Evolutionary conservation across 2,329 filamentous ascomycete species (phyloP).

Genomic region (Aspergillus sp.): DNA sequence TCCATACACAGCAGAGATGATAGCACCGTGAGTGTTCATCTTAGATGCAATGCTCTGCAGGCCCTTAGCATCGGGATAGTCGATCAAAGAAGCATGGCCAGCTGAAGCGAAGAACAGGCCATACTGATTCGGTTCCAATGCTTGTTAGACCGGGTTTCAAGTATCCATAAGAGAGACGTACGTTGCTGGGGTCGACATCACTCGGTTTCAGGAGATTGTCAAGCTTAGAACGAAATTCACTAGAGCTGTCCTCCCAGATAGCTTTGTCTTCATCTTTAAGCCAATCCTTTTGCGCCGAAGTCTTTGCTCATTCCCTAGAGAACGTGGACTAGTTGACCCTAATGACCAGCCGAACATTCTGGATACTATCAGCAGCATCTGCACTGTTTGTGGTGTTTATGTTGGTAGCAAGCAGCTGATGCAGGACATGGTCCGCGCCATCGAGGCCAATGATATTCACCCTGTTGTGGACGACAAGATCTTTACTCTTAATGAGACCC

Average conservation of each 20-base stretch:
- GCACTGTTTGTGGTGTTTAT: slow-evolving; percentile 54
- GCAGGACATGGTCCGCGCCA: slow-evolving; percentile 55
- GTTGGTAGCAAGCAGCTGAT: slow-evolving; percentile 54
- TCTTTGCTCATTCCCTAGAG: too few species aligned
- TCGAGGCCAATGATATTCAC: slow-evolving; percentile 56
- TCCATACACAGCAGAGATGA: slow-evolving; percentile 30
- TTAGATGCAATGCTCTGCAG: slow-evolving; percentile 19
- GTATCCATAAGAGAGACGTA: not conserved
- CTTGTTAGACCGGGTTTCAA: not conserved
- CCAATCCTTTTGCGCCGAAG: slow-evolving; percentile 30
- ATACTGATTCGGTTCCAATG: slow-evolving; percentile 12
- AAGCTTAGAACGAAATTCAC: slow-evolving; percentile 29
- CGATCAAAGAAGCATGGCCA: slow-evolving; percentile 37
- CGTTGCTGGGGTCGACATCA: slow-evolving; percentile 19
- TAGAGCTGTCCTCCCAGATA: slow-evolving; percentile 26
- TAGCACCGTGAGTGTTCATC: slow-evolving; percentile 25
- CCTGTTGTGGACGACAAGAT: slow-evolving; percentile 57
- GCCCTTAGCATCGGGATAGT: slow-evolving; percentile 33
- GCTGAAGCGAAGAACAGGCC: slow-evolving; percentile 39
- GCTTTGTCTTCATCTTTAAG: slow-evolving; percentile 26
- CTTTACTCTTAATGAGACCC: slow-evolving; percentile 49
- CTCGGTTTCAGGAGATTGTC: slow-evolving; percentile 24
- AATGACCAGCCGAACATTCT: slow-evolving; percentile 49
- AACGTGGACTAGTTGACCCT: too few species aligned
- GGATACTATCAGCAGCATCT: slow-evolving; percentile 46